phyloP scores from a whole-genome alignment of 106 monocot species.

The Amphibolis antarctica region DNA sequence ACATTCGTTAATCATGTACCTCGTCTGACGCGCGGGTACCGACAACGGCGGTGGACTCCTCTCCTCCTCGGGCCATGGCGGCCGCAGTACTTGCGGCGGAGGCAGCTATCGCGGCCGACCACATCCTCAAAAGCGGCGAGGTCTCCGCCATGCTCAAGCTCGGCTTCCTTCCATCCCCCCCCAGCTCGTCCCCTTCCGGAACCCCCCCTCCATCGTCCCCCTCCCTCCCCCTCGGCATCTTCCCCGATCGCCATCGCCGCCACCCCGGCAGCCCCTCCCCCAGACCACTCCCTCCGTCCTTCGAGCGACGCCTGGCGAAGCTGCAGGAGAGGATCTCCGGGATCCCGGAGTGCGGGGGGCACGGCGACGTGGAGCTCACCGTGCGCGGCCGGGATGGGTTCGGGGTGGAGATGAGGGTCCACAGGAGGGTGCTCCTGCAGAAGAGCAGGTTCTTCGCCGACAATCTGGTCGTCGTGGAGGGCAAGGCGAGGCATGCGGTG shows the following conservation, averaged over 20 bases:
- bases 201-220: conserved; percentile 2
- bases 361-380: conserved; percentile 27
- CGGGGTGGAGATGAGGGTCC: conserved; percentile 24
- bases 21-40: no score
- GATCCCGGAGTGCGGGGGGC: conserved; percentile 6
- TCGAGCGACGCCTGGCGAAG: conserved; percentile 5
- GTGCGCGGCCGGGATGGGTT: conserved; percentile 26
- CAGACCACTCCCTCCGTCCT: background rate
- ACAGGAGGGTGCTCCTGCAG: conserved; percentile 18
- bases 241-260: conserved; percentile 13
- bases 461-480: conserved; percentile 18
- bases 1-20: no score
- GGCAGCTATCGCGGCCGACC: conserved; percentile 22
- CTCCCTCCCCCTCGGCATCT: conserved; percentile 6
- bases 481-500: conserved; percentile 8
- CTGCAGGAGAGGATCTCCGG: conserved; percentile 21
- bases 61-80: background rate
- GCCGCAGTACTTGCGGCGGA: background rate
- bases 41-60: no score
- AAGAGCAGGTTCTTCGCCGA: conserved; percentile 31
- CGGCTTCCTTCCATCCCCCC: conserved; percentile 27
- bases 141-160: conserved; percentile 45
- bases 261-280: background rate
- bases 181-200: conserved; percentile 6
- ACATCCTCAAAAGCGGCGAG: conserved; percentile 22